These are phyloP conservation scores for Monascus purpureus DNA, from an alignment of 495 filamentous ascomycete species.

Conservation along the genomic window DNA sequence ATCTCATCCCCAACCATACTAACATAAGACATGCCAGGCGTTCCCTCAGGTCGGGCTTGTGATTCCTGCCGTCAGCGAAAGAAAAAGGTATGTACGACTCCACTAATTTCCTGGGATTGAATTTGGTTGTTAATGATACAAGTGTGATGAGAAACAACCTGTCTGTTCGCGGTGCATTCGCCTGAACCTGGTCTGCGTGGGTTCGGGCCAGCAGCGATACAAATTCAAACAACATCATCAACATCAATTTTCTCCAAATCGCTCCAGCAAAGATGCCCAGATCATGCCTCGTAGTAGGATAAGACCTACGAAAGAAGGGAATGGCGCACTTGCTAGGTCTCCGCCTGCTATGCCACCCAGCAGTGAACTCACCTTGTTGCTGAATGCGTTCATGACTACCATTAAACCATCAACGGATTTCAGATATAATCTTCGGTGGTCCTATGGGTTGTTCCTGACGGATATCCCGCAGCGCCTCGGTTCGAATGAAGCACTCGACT, in stretches of 20 bases:
- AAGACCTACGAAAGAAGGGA: too few species aligned
- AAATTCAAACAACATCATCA: constrained; percentile 36
- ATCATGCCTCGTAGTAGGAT: neutral
- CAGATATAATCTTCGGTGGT: constrained; percentile 27
- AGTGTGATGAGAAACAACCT: constrained; percentile 31
- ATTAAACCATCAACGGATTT: constrained; percentile 22
- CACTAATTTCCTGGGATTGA: too few species aligned
- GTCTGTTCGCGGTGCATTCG: constrained; percentile 34
- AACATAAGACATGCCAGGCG: constrained; percentile 45
- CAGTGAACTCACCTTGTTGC: constrained; percentile 11
- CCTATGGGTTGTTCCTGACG: constrained; percentile 24
- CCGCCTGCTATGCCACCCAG: constrained; percentile 4
- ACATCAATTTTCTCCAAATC: constrained; percentile 4
- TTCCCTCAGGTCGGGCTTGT: constrained; percentile 33
- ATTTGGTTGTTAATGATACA: neutral
- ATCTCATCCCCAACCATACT: too few species aligned
- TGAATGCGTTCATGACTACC: constrained; percentile 12
- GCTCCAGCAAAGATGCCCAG: too few species aligned
- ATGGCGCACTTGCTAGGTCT: too few species aligned
- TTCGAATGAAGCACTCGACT: constrained; percentile 27
- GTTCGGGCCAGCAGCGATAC: constrained; percentile 31
- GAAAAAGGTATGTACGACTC: constrained; percentile 34
- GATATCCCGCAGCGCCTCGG: constrained; percentile 27
- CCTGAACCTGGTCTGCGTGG: constrained; percentile 27
- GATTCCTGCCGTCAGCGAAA: constrained; percentile 37